These are phyloP conservation scores for Globisporangium recalcitrans DNA, from an alignment of 352 stramenopile genomes.

Conservation along the genomic window DNA sequence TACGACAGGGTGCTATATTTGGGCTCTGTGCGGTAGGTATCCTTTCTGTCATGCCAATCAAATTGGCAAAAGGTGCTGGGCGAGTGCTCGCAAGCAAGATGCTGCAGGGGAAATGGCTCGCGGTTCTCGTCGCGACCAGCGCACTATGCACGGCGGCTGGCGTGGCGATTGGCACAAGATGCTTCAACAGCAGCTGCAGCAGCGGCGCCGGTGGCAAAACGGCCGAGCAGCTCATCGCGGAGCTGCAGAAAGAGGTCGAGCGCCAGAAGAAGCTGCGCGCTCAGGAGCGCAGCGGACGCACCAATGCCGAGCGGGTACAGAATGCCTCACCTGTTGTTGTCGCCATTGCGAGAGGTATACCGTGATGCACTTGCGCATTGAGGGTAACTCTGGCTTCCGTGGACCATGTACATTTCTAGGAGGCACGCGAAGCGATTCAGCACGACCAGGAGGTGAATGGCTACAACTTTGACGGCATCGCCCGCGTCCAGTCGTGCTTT, in stretches of 20 bases:
- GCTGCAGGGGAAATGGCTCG: slow-evolving; percentile 9
- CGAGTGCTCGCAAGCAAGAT: background rate
- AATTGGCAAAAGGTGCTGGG: background rate
- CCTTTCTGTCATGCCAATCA: background rate
- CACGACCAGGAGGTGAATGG: slow-evolving; percentile 48
- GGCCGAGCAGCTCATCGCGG: slow-evolving; percentile 33
- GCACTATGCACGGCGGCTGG: slow-evolving; percentile 12
- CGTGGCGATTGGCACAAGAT: slow-evolving; percentile 4
- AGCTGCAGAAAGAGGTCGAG: slow-evolving; percentile 61
- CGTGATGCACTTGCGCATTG: background rate
- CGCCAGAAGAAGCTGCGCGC: slow-evolving; percentile 63
- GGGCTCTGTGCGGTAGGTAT: background rate
- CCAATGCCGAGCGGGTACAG: slow-evolving; percentile 49
- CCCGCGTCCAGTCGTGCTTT: slow-evolving; percentile 79
- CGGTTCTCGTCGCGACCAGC: slow-evolving; percentile 13
- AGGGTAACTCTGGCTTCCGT: background rate
- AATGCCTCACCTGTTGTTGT: background rate
- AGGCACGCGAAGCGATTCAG: slow-evolving; percentile 62
- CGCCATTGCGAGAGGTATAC: background rate
- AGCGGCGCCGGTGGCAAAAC: background rate
- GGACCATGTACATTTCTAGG: too few species aligned
- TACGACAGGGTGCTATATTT: background rate
- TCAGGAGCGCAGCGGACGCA: slow-evolving; percentile 69
- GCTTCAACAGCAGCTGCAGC: background rate
- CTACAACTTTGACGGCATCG: slow-evolving; percentile 73